Evolutionary conservation across 176 grass and related monocot species (phyloP), one percentile per base, ranked within the genome.

Genomic region (Oryza longistaminata): DNA sequence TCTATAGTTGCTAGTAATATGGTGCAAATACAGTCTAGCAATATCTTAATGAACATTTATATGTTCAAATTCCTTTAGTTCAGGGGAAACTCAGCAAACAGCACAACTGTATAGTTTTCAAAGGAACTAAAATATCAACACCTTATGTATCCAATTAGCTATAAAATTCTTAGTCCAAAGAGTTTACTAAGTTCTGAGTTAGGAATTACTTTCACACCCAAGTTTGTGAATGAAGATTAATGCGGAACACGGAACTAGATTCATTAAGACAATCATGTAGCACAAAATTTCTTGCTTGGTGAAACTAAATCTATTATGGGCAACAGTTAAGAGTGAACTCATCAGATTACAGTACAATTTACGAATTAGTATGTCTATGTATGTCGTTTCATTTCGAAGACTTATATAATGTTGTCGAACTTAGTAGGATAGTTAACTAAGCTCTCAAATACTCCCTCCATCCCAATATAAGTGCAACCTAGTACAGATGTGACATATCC

Each of bases 161-260:
- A 53, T 40, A 68, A 78, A 68, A 78, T 58, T 73, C 45, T 71
- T 50, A 74, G n/a, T 68, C 34, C 60, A 34, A 34, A 62, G n/a
- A 62, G 3, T 62, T 62, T 24, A 10, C n/a, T 62, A 22, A 62
- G n/a, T 62, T n/a, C n/a, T 62, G n/a, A 5, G n/a, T 21, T 8
- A 58, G 52, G 17, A 78, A 66, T 75, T 52, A 74, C 5, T 68
- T 5, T 55, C 16, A 7, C 13, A 49, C 12, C 45, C 17, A 24
- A 22, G 66, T 74, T 67, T 43, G 31, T 75, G 3, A 64, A 79
- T 1, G 33, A 71, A 65, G 6, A 5, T 8, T 72, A 72, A 16
- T 14, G 50, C 67, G 43, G 44, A 83, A 33, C 34, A 48, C 25
- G 53, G 12, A 53, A 73, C 15, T 73, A 45, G 53, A 31, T 9